These are phyloP conservation scores for Coemansia sp. DNA, from an alignment of 192 early-diverging fungal species.

Conservation along the genomic window DNA sequence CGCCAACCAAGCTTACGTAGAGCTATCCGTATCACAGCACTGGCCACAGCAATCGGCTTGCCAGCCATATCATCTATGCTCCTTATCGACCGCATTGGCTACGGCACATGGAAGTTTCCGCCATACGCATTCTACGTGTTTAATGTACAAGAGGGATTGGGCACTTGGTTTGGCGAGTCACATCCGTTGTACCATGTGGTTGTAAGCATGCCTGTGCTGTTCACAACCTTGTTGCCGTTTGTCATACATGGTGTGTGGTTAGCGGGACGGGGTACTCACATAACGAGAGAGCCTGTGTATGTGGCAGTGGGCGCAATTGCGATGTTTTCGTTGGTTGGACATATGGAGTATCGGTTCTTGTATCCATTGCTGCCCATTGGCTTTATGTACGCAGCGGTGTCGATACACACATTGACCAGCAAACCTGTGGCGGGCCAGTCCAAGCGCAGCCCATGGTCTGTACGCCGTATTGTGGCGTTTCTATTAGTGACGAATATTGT, in stretches of 20 bases:
- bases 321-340: slow-evolving; percentile 75
- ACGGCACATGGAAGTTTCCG: slow-evolving; percentile 67
- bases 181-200: slow-evolving; percentile 90
- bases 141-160: slow-evolving; percentile 79
- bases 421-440: not conserved
- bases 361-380: slow-evolving; percentile 78
- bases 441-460: slow-evolving; percentile 4
- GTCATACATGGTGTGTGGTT: slow-evolving; percentile 58
- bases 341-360: slow-evolving; percentile 97
- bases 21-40: slow-evolving; percentile 8
- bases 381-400: slow-evolving; percentile 50
- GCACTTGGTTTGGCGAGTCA: slow-evolving; percentile 89
- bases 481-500: slow-evolving; percentile 66
- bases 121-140: slow-evolving; percentile 78
- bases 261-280: slow-evolving; percentile 10
- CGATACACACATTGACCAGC: slow-evolving; percentile 43
- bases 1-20: slow-evolving; percentile 19
- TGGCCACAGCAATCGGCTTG: slow-evolving; percentile 17
- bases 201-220: slow-evolving; percentile 76
- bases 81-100: slow-evolving; percentile 69
- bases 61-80: slow-evolving; percentile 56
- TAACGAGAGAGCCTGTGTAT: slow-evolving; percentile 25
- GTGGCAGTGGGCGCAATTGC: slow-evolving; percentile 56
- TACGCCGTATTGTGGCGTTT: slow-evolving; percentile 17
- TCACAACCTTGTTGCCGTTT: slow-evolving; percentile 73